Percentiles rank a stretch among this genome's conserved stretches.
Conservation (phyloP, 2,329 filamentous ascomycete species). For the Aspergillus spinulosporus region DNA sequence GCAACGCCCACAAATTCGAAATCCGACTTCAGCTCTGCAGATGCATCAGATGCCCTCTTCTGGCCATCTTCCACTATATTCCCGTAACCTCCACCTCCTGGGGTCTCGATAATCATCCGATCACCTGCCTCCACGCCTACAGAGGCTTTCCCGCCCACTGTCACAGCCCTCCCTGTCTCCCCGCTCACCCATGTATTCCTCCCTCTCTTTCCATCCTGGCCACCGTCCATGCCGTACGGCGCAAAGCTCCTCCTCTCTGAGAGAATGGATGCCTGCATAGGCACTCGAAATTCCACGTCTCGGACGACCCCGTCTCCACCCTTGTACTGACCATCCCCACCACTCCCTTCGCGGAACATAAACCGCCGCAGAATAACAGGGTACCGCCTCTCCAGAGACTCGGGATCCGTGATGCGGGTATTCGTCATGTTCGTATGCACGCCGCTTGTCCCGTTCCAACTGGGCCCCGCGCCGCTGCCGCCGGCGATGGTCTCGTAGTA, state of each 20-base stretch:
- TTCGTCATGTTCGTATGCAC: constrained; percentile 88
- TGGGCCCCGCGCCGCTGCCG: constrained; percentile 71
- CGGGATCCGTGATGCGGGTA: constrained; percentile 78
- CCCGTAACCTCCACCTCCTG: background rate
- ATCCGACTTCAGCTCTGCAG: no score
- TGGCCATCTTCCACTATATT: no score
- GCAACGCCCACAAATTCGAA: no score
- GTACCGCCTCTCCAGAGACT: constrained; percentile 78
- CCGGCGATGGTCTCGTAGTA: constrained; percentile 88
- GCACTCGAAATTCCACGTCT: constrained; percentile 81
- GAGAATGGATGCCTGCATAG: constrained; percentile 76
- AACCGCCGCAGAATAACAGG: constrained; percentile 75
- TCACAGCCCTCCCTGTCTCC: no score
- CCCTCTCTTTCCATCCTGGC: constrained; percentile 61
- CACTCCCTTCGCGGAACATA: constrained; percentile 52
- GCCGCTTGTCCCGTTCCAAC: constrained; percentile 73
- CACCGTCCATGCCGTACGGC: constrained; percentile 82
- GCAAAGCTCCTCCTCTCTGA: constrained; percentile 71
- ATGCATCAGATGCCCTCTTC: no score
- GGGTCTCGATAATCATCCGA: background rate
- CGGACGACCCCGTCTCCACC: no score
- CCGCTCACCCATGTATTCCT: no score
- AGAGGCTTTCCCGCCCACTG: constrained; percentile 57
- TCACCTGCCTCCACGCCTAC: background rate
- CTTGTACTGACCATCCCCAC: constrained; percentile 59